A percentile compares a stretch with the other conserved stretches of the same genome.
Evolutionary conservation across 768 basidiomycete species (phyloP).

Genomic region (Exidia glandulosa): DNA sequence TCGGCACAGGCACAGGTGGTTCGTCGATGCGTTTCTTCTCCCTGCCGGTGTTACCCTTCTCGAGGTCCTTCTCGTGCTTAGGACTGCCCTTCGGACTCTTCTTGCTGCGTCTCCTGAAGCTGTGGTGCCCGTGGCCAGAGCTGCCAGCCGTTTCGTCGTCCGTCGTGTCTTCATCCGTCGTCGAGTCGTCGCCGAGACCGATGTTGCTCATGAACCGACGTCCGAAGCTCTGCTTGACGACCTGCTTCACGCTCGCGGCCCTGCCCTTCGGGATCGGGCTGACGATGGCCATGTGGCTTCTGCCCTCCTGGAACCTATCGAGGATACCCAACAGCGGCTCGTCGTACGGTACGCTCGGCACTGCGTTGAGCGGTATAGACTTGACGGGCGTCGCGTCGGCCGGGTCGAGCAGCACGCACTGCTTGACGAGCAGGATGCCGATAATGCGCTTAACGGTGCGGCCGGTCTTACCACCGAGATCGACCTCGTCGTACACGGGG

Average conservation of each 20-base stretch:
- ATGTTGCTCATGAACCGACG: slow-evolving; percentile 68
- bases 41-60: slow-evolving; percentile 13
- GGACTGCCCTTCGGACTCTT: slow-evolving; percentile 10
- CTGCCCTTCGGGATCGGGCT: slow-evolving; percentile 19
- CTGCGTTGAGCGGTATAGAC: slow-evolving; percentile 75
- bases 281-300: slow-evolving; percentile 88
- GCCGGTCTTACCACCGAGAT: slow-evolving; percentile 18
- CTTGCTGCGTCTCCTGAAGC: slow-evolving; percentile 8
- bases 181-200: slow-evolving; percentile 49
- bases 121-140: slow-evolving; percentile 7
- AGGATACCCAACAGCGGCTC: slow-evolving; percentile 76
- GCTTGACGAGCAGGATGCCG: slow-evolving; percentile 81
- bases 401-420: slow-evolving; percentile 79
- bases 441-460: slow-evolving; percentile 54
- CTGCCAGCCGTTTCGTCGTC: slow-evolving; percentile 26
- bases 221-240: slow-evolving; percentile 68
- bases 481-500: slow-evolving; percentile 71
- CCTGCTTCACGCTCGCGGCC: slow-evolving; percentile 49
- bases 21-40: slow-evolving; percentile 9
- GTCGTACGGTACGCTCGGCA: slow-evolving; percentile 78
- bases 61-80: slow-evolving; percentile 11
- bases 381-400: slow-evolving; percentile 73
- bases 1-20: no score
- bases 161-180: slow-evolving; percentile 26
- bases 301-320: slow-evolving; percentile 82